Evolutionary conservation across 495 filamentous ascomycete genomes (phyloP), one percentile per base, ranked within the genome.

Genomic region (Usnea hakonensis): DNA sequence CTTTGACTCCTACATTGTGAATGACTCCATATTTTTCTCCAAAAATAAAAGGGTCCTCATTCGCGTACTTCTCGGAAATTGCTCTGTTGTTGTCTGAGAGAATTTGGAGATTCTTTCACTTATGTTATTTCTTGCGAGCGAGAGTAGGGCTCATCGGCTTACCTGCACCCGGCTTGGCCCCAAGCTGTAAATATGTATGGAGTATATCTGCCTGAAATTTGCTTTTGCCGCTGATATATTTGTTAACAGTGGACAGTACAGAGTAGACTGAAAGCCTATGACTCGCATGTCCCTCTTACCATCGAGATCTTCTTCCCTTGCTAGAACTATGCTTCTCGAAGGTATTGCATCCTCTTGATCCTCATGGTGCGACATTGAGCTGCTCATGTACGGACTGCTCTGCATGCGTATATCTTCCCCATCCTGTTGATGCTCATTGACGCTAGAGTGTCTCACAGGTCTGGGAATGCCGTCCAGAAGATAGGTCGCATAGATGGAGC

Each of bases 101-200:
- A 11, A 87, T 70, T 69, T 90, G 85, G 37, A 96, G 75, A 68
- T 96, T 85, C 78, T 82, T 54, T 19, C 9, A 14, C 16, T 19
- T 21, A 32, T 64, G 14, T 26, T 58, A 53, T 16, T 46, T 17
- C 54, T 58, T n/a, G 21, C 43, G 54, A n/a, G 58, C 10, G 56
- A 38, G 21, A 6, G n/a, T 14, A 26, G 21, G 32, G 17, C 21
- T 43, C 10, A 37, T 9, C 16, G 26, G 59, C 62, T 28, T 69
- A 80, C 90, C 72, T 90, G 86, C 11, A 91, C 73, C 3, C 83
- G 77, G 35, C 83, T 79, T 1, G 89, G 82, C 40, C 87, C 87
- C 44, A 97, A 65, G 69, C 91, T 96, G 73, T 97, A 97, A 54
- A 97, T 75, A 69, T 96, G 90, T 58, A 96, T 85, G 5, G 87